Evolutionary conservation across 73 alveolate genomes (phyloP), one percentile per base, ranked within the genome.

Genomic region (Paraurostyla sp.): DNA sequence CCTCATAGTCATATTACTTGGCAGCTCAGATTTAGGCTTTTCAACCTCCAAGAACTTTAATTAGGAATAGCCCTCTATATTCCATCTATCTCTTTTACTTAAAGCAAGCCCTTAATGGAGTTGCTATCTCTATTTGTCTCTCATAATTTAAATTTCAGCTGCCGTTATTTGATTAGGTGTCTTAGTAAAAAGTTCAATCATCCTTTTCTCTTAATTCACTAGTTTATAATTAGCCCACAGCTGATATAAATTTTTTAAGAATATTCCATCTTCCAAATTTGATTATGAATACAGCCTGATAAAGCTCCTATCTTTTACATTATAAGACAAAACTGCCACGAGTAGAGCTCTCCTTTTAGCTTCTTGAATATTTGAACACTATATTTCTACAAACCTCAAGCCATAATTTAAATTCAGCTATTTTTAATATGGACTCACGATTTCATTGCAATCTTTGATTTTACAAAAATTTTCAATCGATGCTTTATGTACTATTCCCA

Each of bases 331-430:
- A 43, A 85, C 29, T 0, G 96, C 93, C 2, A 91, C 25, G 4
- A 84, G 30, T 32, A 91, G 42, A 0, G 90, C 93, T 42, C 96
- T 52, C 41, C 68, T 73, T 50, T 50, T 73, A 7, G 96, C 93
- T 40, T 85, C 93, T 6, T 25, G 38, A 2, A 76, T 80, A 27
- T 57, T 27, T 2, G 52, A 20, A 80, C 89, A 84, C 29, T 57
- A 29, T 27, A 89, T 56, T 22, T 41, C 22, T 0, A 91, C 32
- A 48, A 91, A 91, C 25, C 54, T 59, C 9, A 85, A 58, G 13
- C 89, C 90, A 20, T 76, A 27, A 38, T 68, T 83, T 22, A 84
- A 48, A 38, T 82, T 58, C 11, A 84, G 43, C 32, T 23, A 41
- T 41, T 88, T 69, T 42, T 57, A 15, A 52, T 85, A 73, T 27